phyloP scores from a whole-genome alignment of 495 filamentous ascomycete genomes.

The Aspergillus biplanus region DNA sequence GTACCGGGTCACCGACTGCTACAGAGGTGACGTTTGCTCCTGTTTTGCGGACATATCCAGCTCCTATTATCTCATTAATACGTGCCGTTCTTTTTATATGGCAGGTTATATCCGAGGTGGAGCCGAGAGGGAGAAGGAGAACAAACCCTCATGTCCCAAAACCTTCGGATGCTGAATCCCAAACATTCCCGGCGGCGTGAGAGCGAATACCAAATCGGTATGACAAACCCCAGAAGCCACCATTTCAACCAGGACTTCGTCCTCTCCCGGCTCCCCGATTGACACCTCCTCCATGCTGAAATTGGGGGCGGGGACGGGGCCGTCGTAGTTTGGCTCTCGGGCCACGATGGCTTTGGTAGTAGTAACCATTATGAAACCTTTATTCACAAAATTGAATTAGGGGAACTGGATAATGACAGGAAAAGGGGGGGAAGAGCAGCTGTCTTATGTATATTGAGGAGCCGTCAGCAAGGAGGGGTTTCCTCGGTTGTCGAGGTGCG shows the following conservation, averaged over 20 bases:
- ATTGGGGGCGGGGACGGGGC: conserved; percentile 4
- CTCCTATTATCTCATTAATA: conserved; percentile 28
- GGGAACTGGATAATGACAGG: too few species aligned
- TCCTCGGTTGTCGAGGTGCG: too few species aligned
- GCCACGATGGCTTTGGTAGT: conserved; percentile 29
- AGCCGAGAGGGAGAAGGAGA: neutral
- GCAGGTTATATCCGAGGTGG: neutral
- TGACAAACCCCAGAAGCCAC: conserved; percentile 46
- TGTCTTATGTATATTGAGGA: too few species aligned
- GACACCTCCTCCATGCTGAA: conserved; percentile 34
- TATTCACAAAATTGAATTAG: too few species aligned
- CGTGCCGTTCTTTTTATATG: neutral
- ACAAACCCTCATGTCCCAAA: conserved; percentile 32
- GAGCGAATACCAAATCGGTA: conserved; percentile 37
- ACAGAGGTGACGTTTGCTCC: conserved; percentile 45
- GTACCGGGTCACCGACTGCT: conserved; percentile 47
- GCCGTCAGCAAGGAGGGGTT: too few species aligned
- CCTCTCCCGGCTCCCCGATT: conserved; percentile 30
- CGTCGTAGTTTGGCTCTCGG: conserved; percentile 16
- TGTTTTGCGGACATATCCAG: conserved; percentile 43
- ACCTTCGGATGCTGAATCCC: conserved; percentile 30
- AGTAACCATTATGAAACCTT: neutral
- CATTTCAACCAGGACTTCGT: conserved; percentile 45
- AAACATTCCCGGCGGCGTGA: conserved; percentile 12
- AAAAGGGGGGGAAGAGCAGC: too few species aligned